phyloP scores from a whole-genome alignment of 306 rosid species.

The Cucumis melo region DNA sequence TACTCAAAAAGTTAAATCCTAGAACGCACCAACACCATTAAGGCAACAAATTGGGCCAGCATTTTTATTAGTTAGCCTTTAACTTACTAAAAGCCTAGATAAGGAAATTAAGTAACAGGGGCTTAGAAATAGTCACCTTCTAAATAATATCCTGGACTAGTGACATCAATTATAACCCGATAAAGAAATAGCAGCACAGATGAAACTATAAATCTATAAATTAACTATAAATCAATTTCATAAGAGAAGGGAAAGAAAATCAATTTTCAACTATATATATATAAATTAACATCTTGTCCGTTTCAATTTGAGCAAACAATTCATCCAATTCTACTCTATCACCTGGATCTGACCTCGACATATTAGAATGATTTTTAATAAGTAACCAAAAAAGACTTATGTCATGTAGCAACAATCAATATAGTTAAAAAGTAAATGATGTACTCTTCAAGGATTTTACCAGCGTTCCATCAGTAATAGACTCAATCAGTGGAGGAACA shows the following conservation, averaged over 20 bases:
- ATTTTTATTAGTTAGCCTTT: constrained; percentile 5
- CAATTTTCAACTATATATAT: neutral
- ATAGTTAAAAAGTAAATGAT: neutral
- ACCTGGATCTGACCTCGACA: constrained; percentile 46
- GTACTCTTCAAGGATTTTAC: constrained; percentile 70
- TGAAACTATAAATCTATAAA: neutral
- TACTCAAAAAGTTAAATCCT: no score
- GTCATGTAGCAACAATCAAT: neutral
- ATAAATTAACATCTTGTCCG: constrained; percentile 51
- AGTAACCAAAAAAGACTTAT: no score
- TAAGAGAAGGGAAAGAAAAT: neutral
- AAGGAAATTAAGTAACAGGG: neutral
- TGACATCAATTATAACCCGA: constrained; percentile 75
- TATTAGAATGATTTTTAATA: neutral
- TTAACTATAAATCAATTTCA: no score
- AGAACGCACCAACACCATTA: no score
- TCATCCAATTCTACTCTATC: constrained; percentile 65
- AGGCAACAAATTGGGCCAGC: constrained; percentile 48
- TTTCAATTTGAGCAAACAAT: constrained; percentile 74
- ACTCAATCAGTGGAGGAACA: constrained; percentile 73
- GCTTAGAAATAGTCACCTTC: constrained; percentile 29
- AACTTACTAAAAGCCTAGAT: neutral
- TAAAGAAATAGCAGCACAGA: constrained; percentile 4
- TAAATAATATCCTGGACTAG: constrained; percentile 63
- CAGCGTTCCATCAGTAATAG: constrained; percentile 66